Evolutionary conservation across 106 monocot species (phyloP).

Genomic region (Allium fistulosum): DNA sequence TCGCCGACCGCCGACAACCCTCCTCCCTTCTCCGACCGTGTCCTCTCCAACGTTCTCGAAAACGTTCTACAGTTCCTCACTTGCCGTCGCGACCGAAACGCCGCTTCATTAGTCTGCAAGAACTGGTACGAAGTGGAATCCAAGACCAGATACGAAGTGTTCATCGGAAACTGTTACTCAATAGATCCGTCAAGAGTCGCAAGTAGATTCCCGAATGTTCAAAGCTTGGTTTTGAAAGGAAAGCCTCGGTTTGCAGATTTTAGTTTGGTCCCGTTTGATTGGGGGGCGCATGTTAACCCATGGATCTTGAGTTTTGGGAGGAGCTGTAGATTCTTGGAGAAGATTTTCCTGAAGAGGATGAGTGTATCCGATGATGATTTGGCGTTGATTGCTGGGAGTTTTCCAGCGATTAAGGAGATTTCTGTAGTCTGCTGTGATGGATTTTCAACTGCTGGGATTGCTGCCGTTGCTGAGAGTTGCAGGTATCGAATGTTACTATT

Average conservation of each 20-base stretch:
- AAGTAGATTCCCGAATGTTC: conserved; percentile 38
- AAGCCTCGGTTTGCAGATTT: conserved; percentile 82
- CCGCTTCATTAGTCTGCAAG: conserved; percentile 66
- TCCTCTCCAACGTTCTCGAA: conserved; percentile 21
- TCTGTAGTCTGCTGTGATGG: conserved; percentile 60
- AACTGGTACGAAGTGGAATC: conserved; percentile 75
- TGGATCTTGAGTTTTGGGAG: conserved; percentile 38
- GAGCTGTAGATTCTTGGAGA: conserved; percentile 48
- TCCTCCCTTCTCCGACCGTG: conserved; percentile 18
- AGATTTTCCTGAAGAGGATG: conserved; percentile 73
- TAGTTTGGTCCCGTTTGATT: conserved; percentile 52
- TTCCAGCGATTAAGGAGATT: conserved; percentile 48
- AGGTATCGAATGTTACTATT: conserved; percentile 20
- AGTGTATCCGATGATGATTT: conserved; percentile 49
- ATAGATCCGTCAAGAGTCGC: conserved; percentile 40
- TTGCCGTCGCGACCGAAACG: conserved; percentile 57
- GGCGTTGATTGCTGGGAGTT: conserved; percentile 20
- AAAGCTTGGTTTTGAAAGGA: conserved; percentile 51
- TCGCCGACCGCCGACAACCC: not conserved
- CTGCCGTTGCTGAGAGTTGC: conserved; percentile 59
- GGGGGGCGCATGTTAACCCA: conserved; percentile 55
- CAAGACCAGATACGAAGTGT: conserved; percentile 59
- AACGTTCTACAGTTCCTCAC: conserved; percentile 22
- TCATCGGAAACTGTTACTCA: conserved; percentile 93
- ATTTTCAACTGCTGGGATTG: conserved; percentile 61